These are phyloP conservation scores for Apocynum venetum DNA, from an alignment of 257 asterid species.

Conservation along the genomic window DNA sequence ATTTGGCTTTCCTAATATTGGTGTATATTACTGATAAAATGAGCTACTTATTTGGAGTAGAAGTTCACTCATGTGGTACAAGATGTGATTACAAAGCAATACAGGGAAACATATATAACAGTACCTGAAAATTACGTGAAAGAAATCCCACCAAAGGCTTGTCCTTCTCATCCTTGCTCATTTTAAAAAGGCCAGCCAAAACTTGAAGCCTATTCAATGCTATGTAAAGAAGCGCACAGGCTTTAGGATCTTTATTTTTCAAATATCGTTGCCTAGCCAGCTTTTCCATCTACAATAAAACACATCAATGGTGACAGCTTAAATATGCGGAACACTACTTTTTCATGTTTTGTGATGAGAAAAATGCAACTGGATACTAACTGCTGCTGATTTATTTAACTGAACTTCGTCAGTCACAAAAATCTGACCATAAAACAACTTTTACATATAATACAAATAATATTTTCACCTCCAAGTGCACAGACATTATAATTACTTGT, in stretches of 20 bases:
- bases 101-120: background rate
- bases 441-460: background rate
- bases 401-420: background rate
- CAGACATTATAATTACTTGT: background rate
- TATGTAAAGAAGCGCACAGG: constrained; percentile 82
- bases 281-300: constrained; percentile 75
- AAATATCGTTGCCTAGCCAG: constrained; percentile 82
- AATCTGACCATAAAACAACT: background rate
- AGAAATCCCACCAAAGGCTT: constrained; percentile 82
- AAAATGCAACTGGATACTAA: background rate
- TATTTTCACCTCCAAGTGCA: background rate
- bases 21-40: background rate
- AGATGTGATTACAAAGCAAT: background rate
- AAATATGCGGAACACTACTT: background rate
- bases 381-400: background rate
- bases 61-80: background rate
- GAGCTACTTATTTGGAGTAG: background rate
- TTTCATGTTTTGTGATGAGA: background rate
- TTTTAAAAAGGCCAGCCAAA: constrained; percentile 88
- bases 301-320: constrained; percentile 19
- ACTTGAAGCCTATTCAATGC: constrained; percentile 93
- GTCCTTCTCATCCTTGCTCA: constrained; percentile 93
- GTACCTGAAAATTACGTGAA: constrained; percentile 90
- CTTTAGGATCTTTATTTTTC: constrained; percentile 88
- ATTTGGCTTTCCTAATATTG: background rate